Percentiles rank a stretch among this genome's conserved stretches.
Conservation (phyloP, 306 rosid genomes). For the Prunus persica region DNA sequence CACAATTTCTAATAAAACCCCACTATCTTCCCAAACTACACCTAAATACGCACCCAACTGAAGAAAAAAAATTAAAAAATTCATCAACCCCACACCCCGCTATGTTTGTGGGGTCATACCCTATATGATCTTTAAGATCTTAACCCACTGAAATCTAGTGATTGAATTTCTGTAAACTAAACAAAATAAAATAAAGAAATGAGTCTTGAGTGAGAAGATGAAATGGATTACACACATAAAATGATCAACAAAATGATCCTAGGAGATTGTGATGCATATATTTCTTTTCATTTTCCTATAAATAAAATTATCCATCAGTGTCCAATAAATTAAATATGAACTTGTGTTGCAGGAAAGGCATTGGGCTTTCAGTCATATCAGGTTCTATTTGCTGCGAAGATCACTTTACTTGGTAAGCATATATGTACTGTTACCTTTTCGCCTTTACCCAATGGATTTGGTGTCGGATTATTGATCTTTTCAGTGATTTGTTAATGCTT, state of each 20-base stretch:
- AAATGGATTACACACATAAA: neutral
- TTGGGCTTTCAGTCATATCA: constrained; percentile 62
- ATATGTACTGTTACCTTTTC: neutral
- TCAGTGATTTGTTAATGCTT: no score
- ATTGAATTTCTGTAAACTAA: neutral
- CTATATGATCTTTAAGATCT: neutral
- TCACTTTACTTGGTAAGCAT: constrained; percentile 62
- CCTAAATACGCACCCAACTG: no score
- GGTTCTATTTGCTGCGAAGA: constrained; percentile 89
- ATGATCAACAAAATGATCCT: neutral
- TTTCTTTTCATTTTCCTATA: neutral
- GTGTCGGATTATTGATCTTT: no score
- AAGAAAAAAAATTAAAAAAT: no score
- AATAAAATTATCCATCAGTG: neutral
- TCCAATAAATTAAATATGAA: constrained; percentile 4
- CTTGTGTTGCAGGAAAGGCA: constrained; percentile 55
- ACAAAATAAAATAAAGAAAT: neutral
- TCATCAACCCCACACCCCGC: no score
- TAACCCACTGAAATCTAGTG: neutral
- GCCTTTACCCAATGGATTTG: neutral
- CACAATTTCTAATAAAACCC: no score
- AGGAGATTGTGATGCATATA: neutral
- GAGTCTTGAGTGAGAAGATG: no score
- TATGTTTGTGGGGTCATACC: neutral
- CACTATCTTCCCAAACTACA: no score